These are phyloP conservation scores for Fraxinus sp. DNA, from an alignment of 305 asterid genomes.

Conservation along the genomic window DNA sequence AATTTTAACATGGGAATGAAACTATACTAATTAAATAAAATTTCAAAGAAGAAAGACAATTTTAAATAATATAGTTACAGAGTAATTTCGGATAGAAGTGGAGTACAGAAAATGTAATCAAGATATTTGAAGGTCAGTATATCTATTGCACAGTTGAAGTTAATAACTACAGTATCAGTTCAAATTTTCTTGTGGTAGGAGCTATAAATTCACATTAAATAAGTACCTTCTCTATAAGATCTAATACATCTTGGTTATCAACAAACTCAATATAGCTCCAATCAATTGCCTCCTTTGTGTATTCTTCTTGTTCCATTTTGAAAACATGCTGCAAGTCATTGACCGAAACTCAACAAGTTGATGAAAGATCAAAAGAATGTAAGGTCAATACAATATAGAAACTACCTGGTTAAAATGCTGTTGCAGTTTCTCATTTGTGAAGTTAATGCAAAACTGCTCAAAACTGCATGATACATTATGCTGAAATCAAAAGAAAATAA, in stretches of 20 bases:
- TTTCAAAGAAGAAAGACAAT: neutral
- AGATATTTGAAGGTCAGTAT: neutral
- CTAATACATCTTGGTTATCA: constrained; percentile 94
- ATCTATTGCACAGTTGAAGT: neutral
- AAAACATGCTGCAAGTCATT: constrained; percentile 79
- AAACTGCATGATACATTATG: constrained; percentile 60
- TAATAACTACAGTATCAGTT: constrained; percentile 9
- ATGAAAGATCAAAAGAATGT: constrained; percentile 14
- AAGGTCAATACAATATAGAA: constrained; percentile 16
- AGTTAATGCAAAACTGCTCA: constrained; percentile 97
- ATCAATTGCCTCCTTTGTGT: constrained; percentile 83
- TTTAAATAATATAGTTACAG: neutral
- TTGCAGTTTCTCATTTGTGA: constrained; percentile 94
- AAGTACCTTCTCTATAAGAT: constrained; percentile 93
- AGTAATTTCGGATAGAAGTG: neutral
- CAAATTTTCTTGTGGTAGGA: constrained; percentile 6
- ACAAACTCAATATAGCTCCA: constrained; percentile 99
- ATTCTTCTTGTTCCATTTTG: constrained; percentile 99
- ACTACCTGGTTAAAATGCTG: constrained; percentile 97
- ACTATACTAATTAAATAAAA: neutral
- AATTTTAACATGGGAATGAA: neutral
- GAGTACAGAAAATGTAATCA: neutral
- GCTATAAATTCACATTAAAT: constrained; percentile 13
- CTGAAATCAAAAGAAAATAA: constrained; percentile 30
- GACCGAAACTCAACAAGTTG: constrained; percentile 34